Evolutionary conservation across 805 yeast genomes (phyloP).

Genomic region (Schwanniomyces pseudopolymorphus): DNA sequence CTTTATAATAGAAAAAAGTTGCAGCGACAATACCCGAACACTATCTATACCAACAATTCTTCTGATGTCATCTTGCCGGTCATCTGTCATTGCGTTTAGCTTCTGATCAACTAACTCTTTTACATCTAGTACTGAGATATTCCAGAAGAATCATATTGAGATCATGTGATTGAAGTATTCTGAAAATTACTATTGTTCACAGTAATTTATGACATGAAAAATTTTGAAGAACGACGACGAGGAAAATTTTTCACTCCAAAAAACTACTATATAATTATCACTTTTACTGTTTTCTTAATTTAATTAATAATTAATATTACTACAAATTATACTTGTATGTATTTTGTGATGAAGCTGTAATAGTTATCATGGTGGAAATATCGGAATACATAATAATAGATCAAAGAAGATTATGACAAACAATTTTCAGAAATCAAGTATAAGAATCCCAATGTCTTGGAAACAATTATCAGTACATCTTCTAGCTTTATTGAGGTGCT

Average conservation of each 20-base stretch:
- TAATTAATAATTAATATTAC: neutral
- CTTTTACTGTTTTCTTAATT: neutral
- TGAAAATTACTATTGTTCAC: neutral
- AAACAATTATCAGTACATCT: slow-evolving; percentile 7
- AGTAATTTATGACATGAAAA: neutral
- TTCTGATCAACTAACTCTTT: neutral
- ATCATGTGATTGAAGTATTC: neutral
- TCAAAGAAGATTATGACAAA: neutral
- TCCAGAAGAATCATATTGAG: neutral
- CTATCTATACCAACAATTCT: neutral
- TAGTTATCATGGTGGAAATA: neutral
- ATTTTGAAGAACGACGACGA: neutral
- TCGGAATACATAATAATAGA: neutral
- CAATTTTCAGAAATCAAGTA: slow-evolving; percentile 3
- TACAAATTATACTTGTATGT: neutral
- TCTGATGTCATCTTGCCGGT: neutral
- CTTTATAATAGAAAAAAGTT: slow-evolving; percentile 26
- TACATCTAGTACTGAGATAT: neutral
- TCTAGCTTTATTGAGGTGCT: neutral
- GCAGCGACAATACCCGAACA: slow-evolving; percentile 16
- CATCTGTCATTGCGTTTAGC: neutral
- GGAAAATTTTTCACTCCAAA: neutral
- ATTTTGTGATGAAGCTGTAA: neutral
- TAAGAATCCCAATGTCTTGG: slow-evolving; percentile 20
- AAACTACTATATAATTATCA: neutral